Evolutionary conservation across 2,329 filamentous ascomycete genomes (phyloP).

Genomic region (Talaromyces sp.): DNA sequence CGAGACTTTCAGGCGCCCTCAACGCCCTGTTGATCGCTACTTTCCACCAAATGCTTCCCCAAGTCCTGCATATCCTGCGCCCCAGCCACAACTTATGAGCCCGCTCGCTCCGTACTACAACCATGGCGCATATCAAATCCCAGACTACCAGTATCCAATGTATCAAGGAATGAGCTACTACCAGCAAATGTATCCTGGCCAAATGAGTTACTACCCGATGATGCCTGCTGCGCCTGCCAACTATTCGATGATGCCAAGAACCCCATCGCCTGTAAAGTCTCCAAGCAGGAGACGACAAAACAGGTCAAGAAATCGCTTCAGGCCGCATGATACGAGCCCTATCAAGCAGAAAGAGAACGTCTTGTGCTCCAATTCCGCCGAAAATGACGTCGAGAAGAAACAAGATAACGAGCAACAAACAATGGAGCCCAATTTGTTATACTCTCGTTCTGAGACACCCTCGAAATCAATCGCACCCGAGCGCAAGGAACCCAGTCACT

Average conservation of each 20-base stretch:
- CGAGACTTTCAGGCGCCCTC: slow-evolving; percentile 3
- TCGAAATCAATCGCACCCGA: background rate
- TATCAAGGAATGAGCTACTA: slow-evolving; percentile 8
- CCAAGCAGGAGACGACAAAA: background rate
- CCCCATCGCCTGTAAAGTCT: background rate
- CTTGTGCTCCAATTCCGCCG: background rate
- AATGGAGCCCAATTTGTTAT: background rate
- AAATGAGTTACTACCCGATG: background rate
- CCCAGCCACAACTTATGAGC: background rate
- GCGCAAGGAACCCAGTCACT: background rate
- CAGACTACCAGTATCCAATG: slow-evolving; percentile 7
- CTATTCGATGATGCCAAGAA: background rate
- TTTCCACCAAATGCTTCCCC: slow-evolving; percentile 1
- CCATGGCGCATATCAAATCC: background rate
- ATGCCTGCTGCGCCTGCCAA: background rate
- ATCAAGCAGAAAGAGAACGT: slow-evolving; percentile 5
- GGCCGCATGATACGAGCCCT: slow-evolving; percentile 5
- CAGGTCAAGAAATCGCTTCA: background rate
- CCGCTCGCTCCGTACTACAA: background rate
- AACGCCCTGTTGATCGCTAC: slow-evolving; percentile 11
- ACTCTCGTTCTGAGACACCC: background rate
- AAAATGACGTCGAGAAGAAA: background rate
- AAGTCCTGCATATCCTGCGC: background rate
- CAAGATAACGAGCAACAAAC: background rate
- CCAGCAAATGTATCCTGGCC: slow-evolving; percentile 1